Evolutionary conservation across 2,329 filamentous ascomycete species (phyloP).

Genomic region (Pyricularia sp.): DNA sequence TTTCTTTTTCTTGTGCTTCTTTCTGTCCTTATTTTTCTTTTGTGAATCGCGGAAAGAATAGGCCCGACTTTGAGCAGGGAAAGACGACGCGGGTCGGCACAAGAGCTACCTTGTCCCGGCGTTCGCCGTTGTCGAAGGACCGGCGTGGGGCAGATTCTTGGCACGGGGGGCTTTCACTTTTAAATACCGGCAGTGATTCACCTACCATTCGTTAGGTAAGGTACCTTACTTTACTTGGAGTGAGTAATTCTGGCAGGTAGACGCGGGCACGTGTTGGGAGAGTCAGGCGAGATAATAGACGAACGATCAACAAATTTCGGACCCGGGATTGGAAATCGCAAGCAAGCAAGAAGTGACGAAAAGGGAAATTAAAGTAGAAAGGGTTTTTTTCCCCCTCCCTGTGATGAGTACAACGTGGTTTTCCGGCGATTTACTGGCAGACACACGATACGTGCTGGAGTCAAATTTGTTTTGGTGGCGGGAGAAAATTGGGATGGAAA

Average conservation of each 20-base stretch:
- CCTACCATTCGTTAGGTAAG: no score
- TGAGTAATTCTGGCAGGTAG: no score
- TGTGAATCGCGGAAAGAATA: not conserved
- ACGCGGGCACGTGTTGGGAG: not conserved
- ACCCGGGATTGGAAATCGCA: not conserved
- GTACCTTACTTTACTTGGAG: no score
- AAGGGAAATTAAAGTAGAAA: not conserved
- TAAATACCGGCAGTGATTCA: not conserved
- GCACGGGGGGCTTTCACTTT: not conserved
- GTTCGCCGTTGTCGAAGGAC: not conserved
- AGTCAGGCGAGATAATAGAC: no score
- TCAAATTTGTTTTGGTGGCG: not conserved
- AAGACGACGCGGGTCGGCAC: not conserved
- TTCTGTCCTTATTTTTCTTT: not conserved
- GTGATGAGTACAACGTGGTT: no score
- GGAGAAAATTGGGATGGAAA: not conserved
- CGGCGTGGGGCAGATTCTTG: not conserved
- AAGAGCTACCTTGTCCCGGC: not conserved
- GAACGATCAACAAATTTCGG: not conserved
- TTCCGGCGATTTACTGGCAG: no score
- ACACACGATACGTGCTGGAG: not conserved
- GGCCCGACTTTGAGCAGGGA: not conserved
- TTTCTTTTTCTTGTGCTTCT: no score
- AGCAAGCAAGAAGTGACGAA: not conserved
- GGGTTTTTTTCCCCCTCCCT: not conserved